A percentile compares a stretch with the other conserved stretches of the same genome.
Evolutionary conservation across 129 eudicot genomes (phyloP).

Genomic region (Apium graveolens): DNA sequence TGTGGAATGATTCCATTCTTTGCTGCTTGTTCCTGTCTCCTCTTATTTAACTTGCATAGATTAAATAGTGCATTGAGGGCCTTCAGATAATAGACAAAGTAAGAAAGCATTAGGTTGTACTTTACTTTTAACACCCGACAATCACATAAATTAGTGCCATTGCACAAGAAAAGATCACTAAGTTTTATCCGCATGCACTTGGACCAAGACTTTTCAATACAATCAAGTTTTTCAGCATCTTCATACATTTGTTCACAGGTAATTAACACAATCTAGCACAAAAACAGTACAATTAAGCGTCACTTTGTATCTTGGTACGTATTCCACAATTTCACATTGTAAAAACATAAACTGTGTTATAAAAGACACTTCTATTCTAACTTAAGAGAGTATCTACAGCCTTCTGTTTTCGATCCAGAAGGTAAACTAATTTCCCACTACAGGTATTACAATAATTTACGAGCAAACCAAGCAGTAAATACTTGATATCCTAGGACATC

Average conservation of each 20-base stretch:
- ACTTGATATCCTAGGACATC: neutral
- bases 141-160: neutral
- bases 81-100: slow-evolving; percentile 35
- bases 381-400: neutral
- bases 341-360: neutral
- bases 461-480: neutral
- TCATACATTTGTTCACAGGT: neutral
- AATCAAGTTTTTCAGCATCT: neutral
- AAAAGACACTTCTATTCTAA: neutral
- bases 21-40: slow-evolving; percentile 98
- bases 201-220: neutral
- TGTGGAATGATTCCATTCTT: slow-evolving; percentile 96
- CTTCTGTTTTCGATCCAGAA: neutral
- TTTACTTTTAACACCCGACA: neutral
- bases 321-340: neutral
- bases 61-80: slow-evolving; percentile 90
- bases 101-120: slow-evolving; percentile 9
- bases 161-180: neutral
- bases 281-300: neutral
- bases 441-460: neutral
- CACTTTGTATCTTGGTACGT: neutral
- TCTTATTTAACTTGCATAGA: slow-evolving; percentile 93
- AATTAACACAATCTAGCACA: neutral
- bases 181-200: neutral
- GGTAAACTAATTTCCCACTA: neutral